phyloP scores from a whole-genome alignment of 1,139 yeast genomes.

The Zygoascus hellenicus region DNA sequence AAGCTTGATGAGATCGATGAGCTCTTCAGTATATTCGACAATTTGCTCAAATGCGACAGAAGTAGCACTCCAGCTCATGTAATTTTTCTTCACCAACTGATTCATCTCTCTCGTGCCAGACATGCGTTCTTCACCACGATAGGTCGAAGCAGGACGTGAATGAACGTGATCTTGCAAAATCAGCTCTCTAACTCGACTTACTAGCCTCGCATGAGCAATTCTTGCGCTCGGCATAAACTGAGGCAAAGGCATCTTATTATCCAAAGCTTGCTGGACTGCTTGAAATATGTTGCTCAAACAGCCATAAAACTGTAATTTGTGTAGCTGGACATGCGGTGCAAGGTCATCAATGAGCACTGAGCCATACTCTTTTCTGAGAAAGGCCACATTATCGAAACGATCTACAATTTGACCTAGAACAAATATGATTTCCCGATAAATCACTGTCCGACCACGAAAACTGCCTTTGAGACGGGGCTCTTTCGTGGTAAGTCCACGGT shows the following conservation, averaged over 20 bases:
- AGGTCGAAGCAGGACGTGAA: neutral
- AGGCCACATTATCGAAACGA: slow-evolving; percentile 42
- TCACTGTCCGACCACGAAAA: slow-evolving; percentile 37
- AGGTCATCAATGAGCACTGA: slow-evolving; percentile 43
- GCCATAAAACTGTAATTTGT: slow-evolving; percentile 43
- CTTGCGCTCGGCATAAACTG: slow-evolving; percentile 46
- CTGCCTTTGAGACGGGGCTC: slow-evolving; percentile 47
- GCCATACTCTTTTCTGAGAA: slow-evolving; percentile 41
- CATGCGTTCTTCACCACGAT: neutral
- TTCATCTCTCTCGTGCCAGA: neutral
- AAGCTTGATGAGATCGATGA: slow-evolving; percentile 38
- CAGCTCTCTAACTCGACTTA: slow-evolving; percentile 39
- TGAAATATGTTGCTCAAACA: slow-evolving; percentile 36
- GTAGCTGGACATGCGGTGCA: slow-evolving; percentile 38
- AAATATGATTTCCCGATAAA: slow-evolving; percentile 42
- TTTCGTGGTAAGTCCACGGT: slow-evolving; percentile 37
- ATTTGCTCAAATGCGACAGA: slow-evolving; percentile 46
- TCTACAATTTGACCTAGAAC: slow-evolving; percentile 44
- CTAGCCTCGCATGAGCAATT: slow-evolving; percentile 42
- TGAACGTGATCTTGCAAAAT: slow-evolving; percentile 16
- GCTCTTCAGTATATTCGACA: slow-evolving; percentile 45
- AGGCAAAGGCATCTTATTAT: slow-evolving; percentile 43
- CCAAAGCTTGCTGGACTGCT: slow-evolving; percentile 41
- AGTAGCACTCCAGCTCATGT: slow-evolving; percentile 48
- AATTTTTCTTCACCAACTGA: slow-evolving; percentile 35